These are phyloP conservation scores for Tylopilus rubrobrunneus DNA, from an alignment of 768 basidiomycete species.

Conservation along the genomic window DNA sequence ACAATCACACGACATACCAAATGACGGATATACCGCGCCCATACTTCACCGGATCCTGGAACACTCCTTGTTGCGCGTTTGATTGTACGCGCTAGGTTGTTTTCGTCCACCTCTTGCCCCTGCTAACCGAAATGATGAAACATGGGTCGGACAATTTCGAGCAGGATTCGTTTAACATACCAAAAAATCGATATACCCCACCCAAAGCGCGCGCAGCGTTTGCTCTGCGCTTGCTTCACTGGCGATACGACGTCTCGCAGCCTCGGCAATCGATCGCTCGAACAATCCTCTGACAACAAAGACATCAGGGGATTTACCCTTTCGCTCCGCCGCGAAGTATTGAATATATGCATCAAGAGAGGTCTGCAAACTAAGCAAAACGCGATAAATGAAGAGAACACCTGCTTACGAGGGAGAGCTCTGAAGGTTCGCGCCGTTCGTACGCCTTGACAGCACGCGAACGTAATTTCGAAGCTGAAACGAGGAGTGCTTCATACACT, in stretches of 20 bases:
- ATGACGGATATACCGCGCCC: conserved; percentile 73
- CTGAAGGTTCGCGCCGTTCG: conserved; percentile 60
- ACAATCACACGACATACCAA: conserved; percentile 42
- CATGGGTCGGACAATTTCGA: not conserved
- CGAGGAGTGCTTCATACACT: conserved; percentile 75
- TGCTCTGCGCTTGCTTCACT: conserved; percentile 57
- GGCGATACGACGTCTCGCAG: conserved; percentile 53
- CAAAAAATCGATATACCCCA: conserved; percentile 64
- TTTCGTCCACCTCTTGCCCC: conserved; percentile 40
- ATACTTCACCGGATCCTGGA: conserved; percentile 72
- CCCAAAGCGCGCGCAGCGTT: conserved; percentile 65
- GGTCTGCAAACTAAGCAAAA: conserved; percentile 17
- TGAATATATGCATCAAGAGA: conserved; percentile 60
- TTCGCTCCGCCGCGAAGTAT: conserved; percentile 62
- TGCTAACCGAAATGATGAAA: not conserved
- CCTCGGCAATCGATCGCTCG: conserved; percentile 74
- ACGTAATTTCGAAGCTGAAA: conserved; percentile 73
- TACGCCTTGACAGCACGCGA: conserved; percentile 56
- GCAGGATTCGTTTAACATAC: conserved; percentile 37
- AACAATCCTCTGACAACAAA: conserved; percentile 56
- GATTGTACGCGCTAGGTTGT: conserved; percentile 40
- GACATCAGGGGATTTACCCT: conserved; percentile 54
- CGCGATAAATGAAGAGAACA: not conserved
- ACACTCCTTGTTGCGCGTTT: conserved; percentile 66
- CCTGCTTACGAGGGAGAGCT: conserved; percentile 52